A percentile compares a stretch with the other conserved stretches of the same genome.
Evolutionary conservation across 1,139 yeast species (phyloP).

Genomic region (Spathaspora sp.): DNA sequence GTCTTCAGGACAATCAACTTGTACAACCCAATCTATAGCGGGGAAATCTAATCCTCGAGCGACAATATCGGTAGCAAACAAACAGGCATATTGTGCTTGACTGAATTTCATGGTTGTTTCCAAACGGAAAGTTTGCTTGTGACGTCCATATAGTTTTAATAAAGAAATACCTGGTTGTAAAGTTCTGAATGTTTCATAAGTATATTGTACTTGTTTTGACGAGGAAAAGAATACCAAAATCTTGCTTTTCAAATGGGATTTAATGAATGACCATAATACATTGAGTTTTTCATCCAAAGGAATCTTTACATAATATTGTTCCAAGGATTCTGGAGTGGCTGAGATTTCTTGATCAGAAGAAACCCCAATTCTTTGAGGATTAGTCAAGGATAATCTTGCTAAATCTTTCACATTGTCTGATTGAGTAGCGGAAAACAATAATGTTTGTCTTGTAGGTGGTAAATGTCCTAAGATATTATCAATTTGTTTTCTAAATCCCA

Average conservation of each 20-base stretch:
- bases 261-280: conserved; percentile 83
- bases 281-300: conserved; percentile 81
- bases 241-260: conserved; percentile 82
- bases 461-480: conserved; percentile 83
- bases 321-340: conserved; percentile 79
- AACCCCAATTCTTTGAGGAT: conserved; percentile 74
- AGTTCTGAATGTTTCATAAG: conserved; percentile 86
- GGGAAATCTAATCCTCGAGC: conserved; percentile 98
- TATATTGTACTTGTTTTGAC: conserved; percentile 92
- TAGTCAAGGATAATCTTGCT: conserved; percentile 81
- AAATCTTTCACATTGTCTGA: conserved; percentile 83
- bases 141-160: conserved; percentile 91
- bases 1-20: conserved; percentile 95
- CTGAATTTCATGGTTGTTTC: conserved; percentile 88
- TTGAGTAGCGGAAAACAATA: conserved; percentile 91
- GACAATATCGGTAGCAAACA: conserved; percentile 94
- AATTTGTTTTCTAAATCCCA: conserved; percentile 90
- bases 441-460: conserved; percentile 84
- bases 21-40: conserved; percentile 95
- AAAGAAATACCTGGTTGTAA: conserved; percentile 95
- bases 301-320: conserved; percentile 75
- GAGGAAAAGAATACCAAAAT: conserved; percentile 88
- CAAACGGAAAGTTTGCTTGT: conserved; percentile 88
- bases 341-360: conserved; percentile 50
- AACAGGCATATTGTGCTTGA: conserved; percentile 81